Conservation (phyloP, 2,329 filamentous ascomycete species). For the Beauveria rudraprayagi region DNA sequence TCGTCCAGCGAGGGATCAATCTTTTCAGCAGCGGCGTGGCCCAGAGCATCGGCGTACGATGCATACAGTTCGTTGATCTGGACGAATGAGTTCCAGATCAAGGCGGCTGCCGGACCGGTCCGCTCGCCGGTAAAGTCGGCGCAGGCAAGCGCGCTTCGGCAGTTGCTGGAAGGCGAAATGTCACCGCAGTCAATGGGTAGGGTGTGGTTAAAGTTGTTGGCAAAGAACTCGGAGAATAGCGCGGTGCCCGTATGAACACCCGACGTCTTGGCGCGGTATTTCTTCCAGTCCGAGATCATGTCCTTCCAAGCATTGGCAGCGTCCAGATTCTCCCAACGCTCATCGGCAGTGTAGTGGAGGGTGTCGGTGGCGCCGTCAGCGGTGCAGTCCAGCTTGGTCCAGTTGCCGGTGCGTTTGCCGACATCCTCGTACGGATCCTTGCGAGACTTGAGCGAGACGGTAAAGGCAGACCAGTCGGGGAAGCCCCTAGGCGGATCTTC, state of each 20-base stretch:
- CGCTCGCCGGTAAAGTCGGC: slow-evolving; percentile 8
- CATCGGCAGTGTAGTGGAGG: neutral
- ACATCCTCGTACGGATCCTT: slow-evolving; percentile 14
- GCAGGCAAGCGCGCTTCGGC: neutral
- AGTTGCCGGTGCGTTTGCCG: slow-evolving; percentile 16
- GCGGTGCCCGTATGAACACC: neutral
- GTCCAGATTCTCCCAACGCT: neutral
- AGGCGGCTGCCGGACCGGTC: slow-evolving; percentile 16
- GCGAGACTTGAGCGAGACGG: slow-evolving; percentile 12
- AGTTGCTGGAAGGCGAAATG: neutral
- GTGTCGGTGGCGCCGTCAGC: slow-evolving; percentile 6
- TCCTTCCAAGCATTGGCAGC: neutral
- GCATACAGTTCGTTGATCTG: slow-evolving; percentile 16
- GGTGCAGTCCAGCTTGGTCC: slow-evolving; percentile 19
- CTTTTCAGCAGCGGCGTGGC: slow-evolving; percentile 10
- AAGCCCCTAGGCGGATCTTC: slow-evolving; percentile 13
- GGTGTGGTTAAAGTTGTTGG: neutral
- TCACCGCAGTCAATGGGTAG: neutral
- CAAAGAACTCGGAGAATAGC: slow-evolving; percentile 15
- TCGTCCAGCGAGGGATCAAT: slow-evolving; percentile 13
- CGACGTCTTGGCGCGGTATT: neutral
- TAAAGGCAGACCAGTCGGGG: slow-evolving; percentile 15
- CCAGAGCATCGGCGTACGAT: slow-evolving; percentile 6
- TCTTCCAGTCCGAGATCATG: neutral
- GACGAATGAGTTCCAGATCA: slow-evolving; percentile 21